Base-by-base conservation (phyloP, 2,329 filamentous ascomycete species). In the Colletotrichum sansevieriae region DNA sequence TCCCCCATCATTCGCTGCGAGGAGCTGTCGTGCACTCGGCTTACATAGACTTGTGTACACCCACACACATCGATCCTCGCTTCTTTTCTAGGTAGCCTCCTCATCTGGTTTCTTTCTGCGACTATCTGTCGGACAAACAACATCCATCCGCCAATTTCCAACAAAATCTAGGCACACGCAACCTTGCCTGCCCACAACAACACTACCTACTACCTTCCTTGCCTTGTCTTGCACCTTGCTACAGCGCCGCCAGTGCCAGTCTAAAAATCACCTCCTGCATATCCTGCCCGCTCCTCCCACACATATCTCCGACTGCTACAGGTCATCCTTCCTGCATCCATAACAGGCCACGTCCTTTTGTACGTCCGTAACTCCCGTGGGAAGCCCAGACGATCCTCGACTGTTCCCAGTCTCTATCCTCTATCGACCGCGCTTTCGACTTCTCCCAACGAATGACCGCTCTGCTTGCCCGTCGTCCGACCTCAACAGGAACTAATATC, bases 311-410 rank as follows among this genome's bases (percentile, higher is more conserved):
- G 35, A 35, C 41, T 44, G 29, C 39, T 54, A 54, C 22, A 47
- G 20, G 54, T 46, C 52, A 44, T 33, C 52, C 35, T 41, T 35
- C 39, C 56, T 60, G 66, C 47, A 69, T 12, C 49, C 57, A 57
- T 39, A 62, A 41, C 63, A 67, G 57, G n/a, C 63, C 63, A 59
- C 51, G 35, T 57, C 59, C 65, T 55, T 64, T 68, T 64, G 69
- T 70, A 70, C 65, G 68, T 65, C 68, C 68, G 68, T 70, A 70
- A 70, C 64, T 46, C 51, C 68, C 64, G 52, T 63, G 33, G 65
- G 29, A 62, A 44, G 37, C 41, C 63, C 29, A 70, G 56, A 20
- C 52, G 20, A 68, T 57, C 57, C 39, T 70, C 66, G 22, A 51
- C 25, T 20, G 39, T 62, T 56, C 63, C 63, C 56, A 63, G 44